Evolutionary conservation across 371 early-diverging fungal species (phyloP), one percentile per base, ranked within the genome.

Genomic region (Actinomucor elegans): DNA sequence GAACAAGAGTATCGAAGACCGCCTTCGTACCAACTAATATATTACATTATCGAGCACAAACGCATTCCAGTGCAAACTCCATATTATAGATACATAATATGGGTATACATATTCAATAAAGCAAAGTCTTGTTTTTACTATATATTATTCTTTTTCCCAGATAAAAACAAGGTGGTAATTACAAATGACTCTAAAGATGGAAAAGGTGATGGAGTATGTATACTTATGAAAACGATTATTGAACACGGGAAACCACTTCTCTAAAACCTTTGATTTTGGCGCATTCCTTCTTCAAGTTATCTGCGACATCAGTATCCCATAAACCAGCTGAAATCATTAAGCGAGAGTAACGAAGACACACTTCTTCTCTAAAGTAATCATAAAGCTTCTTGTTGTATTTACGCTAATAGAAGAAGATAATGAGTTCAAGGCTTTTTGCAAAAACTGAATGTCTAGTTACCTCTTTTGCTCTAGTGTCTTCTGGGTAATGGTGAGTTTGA

Each of bases 401-500:
- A 50, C 87, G 84, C 84, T 86, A 60, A 26, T 58, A 36, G 34
- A 45, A 14, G 41, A 20, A 29, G 10, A 8, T 28, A 17, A 36
- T 34, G 23, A 26, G 7, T 35, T 20, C 21, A 24, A 40, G 6
- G n/a, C n/a, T n/a, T n/a, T n/a, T n/a, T n/a, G n/a, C n/a, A n/a
- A n/a, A n/a, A n/a, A n/a, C n/a, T n/a, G n/a, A n/a, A n/a, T n/a
- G n/a, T n/a, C n/a, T n/a, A 40, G 6, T 60, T 71, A 83, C 84
- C 69, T 85, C 87, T 57, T 77, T 78, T 34, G 79, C 75, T 48
- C 87, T 72, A 48, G 79, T 76, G 26, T 75, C 77, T 47, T 80
- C 83, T 2, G 73, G 80, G 46, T 86, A 86, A 55, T 83, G 79
- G 57, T 86, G 87, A 0, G 80, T 78, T 59, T 84, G 85, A 59